These are phyloP conservation scores for Penicillium riverlandense DNA, from an alignment of 495 filamentous ascomycete genomes.

Conservation along the genomic window DNA sequence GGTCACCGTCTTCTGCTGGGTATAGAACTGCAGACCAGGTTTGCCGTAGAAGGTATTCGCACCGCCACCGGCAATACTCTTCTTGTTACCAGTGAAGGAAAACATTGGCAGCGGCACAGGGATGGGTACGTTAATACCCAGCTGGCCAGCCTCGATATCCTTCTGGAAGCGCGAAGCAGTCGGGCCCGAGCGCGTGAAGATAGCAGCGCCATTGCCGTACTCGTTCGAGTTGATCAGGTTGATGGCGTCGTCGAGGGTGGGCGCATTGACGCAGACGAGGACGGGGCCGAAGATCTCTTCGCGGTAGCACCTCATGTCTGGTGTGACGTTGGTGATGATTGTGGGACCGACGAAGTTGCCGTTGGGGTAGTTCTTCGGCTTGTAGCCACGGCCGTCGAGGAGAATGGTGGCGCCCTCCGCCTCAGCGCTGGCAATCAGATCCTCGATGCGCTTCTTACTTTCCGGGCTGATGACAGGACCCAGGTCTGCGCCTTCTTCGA, in stretches of 20 bases:
- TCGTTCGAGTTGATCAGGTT: conserved; percentile 60
- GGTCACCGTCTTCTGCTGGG: conserved; percentile 95
- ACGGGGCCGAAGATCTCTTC: conserved; percentile 99
- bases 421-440: conserved; percentile 81
- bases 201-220: conserved; percentile 64
- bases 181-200: conserved; percentile 59
- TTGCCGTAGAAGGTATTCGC: conserved; percentile 94
- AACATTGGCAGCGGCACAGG: conserved; percentile 92
- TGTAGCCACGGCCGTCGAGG: conserved; percentile 85
- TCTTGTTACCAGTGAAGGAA: conserved; percentile 97
- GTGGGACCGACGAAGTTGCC: conserved; percentile 95
- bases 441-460: conserved; percentile 84
- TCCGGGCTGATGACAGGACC: conserved; percentile 96
- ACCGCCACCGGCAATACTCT: conserved; percentile 86
- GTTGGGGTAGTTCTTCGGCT: conserved; percentile 87
- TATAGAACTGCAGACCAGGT: conserved; percentile 88
- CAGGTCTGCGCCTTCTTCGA: conserved; percentile 88
- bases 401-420: conserved; percentile 90
- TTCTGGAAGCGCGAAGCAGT: conserved; percentile 59
- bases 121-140: conserved; percentile 64
- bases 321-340: conserved; percentile 88
- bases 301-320: conserved; percentile 87
- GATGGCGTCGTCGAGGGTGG: conserved; percentile 74
- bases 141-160: conserved; percentile 52
- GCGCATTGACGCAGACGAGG: conserved; percentile 49